Evolutionary conservation across 108 stramenopile genomes (phyloP).

Genomic region (Bacterosira constricta): DNA sequence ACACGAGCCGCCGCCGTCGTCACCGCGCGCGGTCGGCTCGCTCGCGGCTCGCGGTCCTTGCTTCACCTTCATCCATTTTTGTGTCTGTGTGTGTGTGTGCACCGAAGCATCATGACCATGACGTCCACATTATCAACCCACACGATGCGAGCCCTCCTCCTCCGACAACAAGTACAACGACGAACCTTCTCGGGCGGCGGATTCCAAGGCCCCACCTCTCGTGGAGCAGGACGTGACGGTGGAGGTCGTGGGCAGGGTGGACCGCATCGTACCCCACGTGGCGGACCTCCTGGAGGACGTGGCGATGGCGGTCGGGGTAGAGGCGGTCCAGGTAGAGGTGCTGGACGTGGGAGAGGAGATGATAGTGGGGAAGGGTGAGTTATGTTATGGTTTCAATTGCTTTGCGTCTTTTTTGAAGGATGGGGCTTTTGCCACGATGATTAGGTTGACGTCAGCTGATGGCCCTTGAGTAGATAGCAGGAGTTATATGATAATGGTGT

Average conservation of each 20-base stretch:
- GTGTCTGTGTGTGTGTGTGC: too few species aligned
- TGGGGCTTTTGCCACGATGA: too few species aligned
- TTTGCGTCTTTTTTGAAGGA: neutral
- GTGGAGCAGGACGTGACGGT: slow-evolving; percentile 40
- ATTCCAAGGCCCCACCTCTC: slow-evolving; percentile 21
- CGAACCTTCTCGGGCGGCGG: slow-evolving; percentile 11
- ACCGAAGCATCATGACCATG: too few species aligned
- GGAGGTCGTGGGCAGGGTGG: slow-evolving; percentile 42
- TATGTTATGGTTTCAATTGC: neutral
- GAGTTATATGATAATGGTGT: too few species aligned
- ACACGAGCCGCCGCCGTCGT: too few species aligned
- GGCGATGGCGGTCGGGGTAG: neutral
- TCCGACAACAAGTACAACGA: too few species aligned
- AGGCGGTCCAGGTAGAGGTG: neutral
- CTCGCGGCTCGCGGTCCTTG: neutral
- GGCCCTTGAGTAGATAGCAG: too few species aligned
- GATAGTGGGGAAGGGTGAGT: neutral
- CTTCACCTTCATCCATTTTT: neutral
- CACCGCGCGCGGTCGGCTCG: too few species aligned
- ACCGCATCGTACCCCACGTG: slow-evolving; percentile 16
- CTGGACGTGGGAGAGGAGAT: neutral
- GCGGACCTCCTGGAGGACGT: neutral
- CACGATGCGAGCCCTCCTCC: too few species aligned
- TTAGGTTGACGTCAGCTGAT: too few species aligned
- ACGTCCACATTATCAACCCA: too few species aligned